Base-by-base conservation (phyloP, 306 rosid genomes). In the Lablab purpureus region DNA sequence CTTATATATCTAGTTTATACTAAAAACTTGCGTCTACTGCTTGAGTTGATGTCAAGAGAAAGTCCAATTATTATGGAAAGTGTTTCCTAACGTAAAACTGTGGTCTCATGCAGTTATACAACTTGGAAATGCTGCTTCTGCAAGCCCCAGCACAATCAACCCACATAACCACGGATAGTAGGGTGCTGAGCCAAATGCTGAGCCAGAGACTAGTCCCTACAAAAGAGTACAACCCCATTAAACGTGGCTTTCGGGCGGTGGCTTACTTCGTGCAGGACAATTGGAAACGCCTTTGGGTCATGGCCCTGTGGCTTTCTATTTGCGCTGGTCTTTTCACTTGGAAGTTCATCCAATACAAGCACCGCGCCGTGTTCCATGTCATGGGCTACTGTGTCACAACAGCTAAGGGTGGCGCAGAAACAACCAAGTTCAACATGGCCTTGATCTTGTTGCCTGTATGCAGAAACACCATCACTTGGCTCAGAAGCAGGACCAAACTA, bases 351-450 rank as follows among this genome's bases (percentile, higher is more conserved):
- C 95, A 89, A 66, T 94, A 92, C 80, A 91, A 83, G 73, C 13
- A 80, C 12, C 87, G 97, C 12, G 93, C 97, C 0, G 95, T 87
- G 11, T 94, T 89, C 65, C 67, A 87, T 13, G 85, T 89, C 72
- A 94, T 92, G 98, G 98, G 97, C 22, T 92, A 94, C 28, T 94
- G 97, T 12, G 98, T 92, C 51, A 87, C 89, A 4, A 78, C 87
- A 0, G 97, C 97, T 0, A 90, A 94, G 52, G 98, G 97, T 4
- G 94, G 89, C 9, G 97, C 97, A 3, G 97, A 94, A 84, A 94
- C 98, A 0, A 86, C 88, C 1, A 94, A 94, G 85, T 90, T 94
- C 86, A 90, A 92, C 71, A 92, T 89, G 97, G 97, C 97, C 51
- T 36, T 94, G 15, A 88, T 94, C 79, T 87, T 94, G 45, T 68